Evolutionary conservation across 1,284 basidiomycete genomes (phyloP).

Genomic region (Athelia sp.): DNA sequence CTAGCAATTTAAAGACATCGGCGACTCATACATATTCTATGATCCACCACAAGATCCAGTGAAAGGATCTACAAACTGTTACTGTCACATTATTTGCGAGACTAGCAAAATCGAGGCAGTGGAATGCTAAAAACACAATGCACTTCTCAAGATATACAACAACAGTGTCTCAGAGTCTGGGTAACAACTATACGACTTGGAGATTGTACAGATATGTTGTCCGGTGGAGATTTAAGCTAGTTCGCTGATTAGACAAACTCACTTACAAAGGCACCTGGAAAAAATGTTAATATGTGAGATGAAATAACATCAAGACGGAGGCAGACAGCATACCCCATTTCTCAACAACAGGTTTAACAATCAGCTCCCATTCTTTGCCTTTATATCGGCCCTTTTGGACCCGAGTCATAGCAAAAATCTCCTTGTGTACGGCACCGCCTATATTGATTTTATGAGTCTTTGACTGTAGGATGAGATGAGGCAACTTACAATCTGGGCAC

Average conservation of each 20-base stretch:
- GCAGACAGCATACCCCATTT: conserved; percentile 66
- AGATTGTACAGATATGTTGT: no score
- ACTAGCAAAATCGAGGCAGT: no score
- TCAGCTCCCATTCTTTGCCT: conserved; percentile 65
- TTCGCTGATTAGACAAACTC: background rate
- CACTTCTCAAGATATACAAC: no score
- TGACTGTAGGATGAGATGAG: background rate
- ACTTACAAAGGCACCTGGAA: background rate
- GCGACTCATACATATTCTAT: no score
- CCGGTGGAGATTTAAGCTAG: background rate
- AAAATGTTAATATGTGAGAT: conserved; percentile 12
- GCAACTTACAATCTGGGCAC: conserved; percentile 32
- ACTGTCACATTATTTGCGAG: no score
- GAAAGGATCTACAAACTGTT: no score
- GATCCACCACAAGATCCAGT: no score
- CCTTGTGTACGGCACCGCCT: conserved; percentile 62
- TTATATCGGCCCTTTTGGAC: conserved; percentile 43
- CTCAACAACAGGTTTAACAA: conserved; percentile 71
- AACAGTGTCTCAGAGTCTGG: no score
- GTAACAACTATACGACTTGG: no score
- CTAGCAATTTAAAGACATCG: no score
- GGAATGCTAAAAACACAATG: no score
- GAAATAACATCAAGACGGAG: conserved; percentile 19
- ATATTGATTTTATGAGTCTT: background rate
- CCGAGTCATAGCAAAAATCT: conserved; percentile 69